A percentile compares a stretch with the other conserved stretches of the same genome.
Evolutionary conservation across 1,139 yeast species (phyloP).

Genomic region (Ogataea hybrid): DNA sequence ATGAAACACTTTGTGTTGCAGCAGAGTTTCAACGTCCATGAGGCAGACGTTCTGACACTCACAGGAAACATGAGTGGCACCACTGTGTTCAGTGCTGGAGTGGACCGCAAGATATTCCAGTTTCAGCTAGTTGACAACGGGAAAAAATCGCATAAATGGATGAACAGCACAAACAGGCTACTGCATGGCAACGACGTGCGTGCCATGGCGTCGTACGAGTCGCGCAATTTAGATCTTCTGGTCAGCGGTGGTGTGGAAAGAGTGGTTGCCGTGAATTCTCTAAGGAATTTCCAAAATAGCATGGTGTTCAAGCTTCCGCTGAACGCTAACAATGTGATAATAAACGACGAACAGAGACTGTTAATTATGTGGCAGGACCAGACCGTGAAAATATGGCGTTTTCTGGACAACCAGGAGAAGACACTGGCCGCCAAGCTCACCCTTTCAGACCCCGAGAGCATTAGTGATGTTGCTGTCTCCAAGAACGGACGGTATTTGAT

Average conservation of each 20-base stretch:
- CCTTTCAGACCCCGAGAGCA: conserved; percentile 77
- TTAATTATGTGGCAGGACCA: conserved; percentile 83
- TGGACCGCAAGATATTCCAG: conserved; percentile 94
- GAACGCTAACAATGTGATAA: conserved; percentile 54
- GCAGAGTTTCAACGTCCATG: conserved; percentile 82
- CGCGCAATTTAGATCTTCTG: conserved; percentile 66
- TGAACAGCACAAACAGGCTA: too few species aligned
- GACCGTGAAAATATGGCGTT: conserved; percentile 75
- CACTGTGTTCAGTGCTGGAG: conserved; percentile 83
- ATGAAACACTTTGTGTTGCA: conserved; percentile 66
- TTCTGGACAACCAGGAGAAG: conserved; percentile 33
- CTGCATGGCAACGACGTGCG: conserved; percentile 91
- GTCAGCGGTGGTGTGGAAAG: conserved; percentile 92
- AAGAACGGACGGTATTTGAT: conserved; percentile 64
- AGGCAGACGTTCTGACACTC: conserved; percentile 85
- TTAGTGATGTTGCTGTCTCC: conserved; percentile 69
- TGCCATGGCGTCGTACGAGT: conserved; percentile 67
- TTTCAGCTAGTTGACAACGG: too few species aligned
- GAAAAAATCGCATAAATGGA: too few species aligned
- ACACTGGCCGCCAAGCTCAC: conserved; percentile 64
- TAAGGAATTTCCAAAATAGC: conserved; percentile 69
- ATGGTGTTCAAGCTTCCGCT: conserved; percentile 69
- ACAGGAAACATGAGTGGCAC: conserved; percentile 62
- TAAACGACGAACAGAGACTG: conserved; percentile 48
- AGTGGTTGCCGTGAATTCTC: conserved; percentile 68